Evolutionary conservation across 306 rosid genomes (phyloP), one percentile per base, ranked within the genome.

Genomic region (Oemleria cerasiformis): DNA sequence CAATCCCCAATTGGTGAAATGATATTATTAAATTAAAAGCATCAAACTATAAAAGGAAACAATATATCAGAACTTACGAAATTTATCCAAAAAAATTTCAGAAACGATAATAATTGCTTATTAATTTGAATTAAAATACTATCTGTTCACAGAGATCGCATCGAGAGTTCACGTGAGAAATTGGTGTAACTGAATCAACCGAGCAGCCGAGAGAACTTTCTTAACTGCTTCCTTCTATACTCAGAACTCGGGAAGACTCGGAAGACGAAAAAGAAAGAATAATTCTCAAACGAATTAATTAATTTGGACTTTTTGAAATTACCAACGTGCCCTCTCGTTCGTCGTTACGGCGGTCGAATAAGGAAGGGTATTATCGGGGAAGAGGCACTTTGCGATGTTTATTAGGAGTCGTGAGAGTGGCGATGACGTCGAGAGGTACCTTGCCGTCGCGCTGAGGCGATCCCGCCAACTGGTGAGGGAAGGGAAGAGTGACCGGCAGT

Each of bases 381-480:
- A 65, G 30, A 0, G 6, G 49, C 4, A 9, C 2, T 1, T 11
- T 16, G 12, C 48, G 34, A 16, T 44, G 70, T 34, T 60, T 10
- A 2, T 23, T 44, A 38, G 44, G 39, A 7, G 15, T 68, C 44
- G 72, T 34, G 55, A 16, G 7, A 42, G 53, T 73, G 47, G 45
- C 71, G 60, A 50, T 56, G 76, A 79, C 74, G 67, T 61, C 50
- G 76, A 70, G 54, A 12, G 11, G 48, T 16, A 45, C 54, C 38
- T 60, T 43, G 80, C 77, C 72, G 71, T 80, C 62, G 54, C 16
- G 62, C 10, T 49, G 68, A 73, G 72, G 56, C 11, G 51, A 23
- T 16, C 36, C 43, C 8, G 9, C 3, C 3, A 59, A 25, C 77
- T 73, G 70, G 71, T 25, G 10, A 12, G 7, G 8, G 74, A 3